These are phyloP conservation scores for Penicillium verhagenii DNA, from an alignment of 495 filamentous ascomycete genomes.

Conservation along the genomic window DNA sequence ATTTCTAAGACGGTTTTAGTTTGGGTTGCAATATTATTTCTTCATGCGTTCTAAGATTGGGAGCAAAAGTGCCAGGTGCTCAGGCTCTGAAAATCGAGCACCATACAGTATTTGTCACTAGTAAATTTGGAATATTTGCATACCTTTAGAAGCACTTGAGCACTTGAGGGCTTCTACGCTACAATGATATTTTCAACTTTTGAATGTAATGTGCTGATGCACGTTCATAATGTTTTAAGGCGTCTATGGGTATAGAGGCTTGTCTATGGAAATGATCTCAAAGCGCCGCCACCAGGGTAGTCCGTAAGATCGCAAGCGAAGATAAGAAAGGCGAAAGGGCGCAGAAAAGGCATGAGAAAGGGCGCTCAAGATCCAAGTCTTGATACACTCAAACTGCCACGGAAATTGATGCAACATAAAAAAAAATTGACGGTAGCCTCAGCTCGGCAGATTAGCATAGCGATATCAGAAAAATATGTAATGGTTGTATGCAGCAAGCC, in stretches of 20 bases:
- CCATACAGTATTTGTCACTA: background rate
- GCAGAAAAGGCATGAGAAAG: constrained; percentile 4
- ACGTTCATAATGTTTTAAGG: constrained; percentile 9
- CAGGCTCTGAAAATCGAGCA: background rate
- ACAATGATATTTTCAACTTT: constrained; percentile 14
- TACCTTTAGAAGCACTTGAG: background rate
- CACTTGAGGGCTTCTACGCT: no score
- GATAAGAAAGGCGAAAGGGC: constrained; percentile 4
- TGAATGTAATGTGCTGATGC: constrained; percentile 1
- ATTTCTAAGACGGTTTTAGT: constrained; percentile 28
- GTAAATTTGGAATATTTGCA: no score
- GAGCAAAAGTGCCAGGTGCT: background rate
- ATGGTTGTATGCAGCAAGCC: background rate
- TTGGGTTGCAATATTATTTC: constrained; percentile 29
- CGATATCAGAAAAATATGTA: background rate
- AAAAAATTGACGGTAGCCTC: background rate
- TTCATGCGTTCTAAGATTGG: background rate
- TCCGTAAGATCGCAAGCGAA: constrained; percentile 14
- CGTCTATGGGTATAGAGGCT: constrained; percentile 10
- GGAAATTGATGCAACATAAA: constrained; percentile 2
- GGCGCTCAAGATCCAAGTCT: constrained; percentile 12
- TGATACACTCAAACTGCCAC: background rate
- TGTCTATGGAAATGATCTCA: constrained; percentile 15
- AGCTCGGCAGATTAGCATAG: background rate
- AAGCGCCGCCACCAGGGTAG: constrained; percentile 23